phyloP scores from a whole-genome alignment of 345 rosid species.

The Melaleuca alternifolia region DNA sequence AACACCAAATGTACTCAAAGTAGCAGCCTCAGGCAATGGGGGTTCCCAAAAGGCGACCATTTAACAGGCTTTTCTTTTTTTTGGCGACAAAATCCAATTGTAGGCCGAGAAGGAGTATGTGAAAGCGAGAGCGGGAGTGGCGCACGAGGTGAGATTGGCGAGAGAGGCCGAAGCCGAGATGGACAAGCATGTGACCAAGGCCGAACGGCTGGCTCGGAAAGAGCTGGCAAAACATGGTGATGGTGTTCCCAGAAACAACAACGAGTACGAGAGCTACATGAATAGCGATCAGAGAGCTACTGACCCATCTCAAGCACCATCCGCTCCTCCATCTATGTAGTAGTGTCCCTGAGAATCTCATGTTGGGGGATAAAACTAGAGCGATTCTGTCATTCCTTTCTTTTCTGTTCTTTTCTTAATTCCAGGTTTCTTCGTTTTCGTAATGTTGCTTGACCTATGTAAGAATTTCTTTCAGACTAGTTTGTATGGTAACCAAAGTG shows the following conservation, averaged over 20 bases:
- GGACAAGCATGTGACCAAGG: constrained; percentile 38
- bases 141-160: constrained; percentile 46
- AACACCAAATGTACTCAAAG: neutral
- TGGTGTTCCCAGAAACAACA: neutral
- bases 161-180: constrained; percentile 44
- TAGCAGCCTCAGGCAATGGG: neutral
- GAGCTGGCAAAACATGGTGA: constrained; percentile 9
- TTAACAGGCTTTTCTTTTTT: neutral
- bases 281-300: neutral
- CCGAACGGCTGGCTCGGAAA: constrained; percentile 9
- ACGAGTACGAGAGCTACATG: neutral
- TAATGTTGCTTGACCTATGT: neutral
- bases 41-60: neutral
- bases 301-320: neutral
- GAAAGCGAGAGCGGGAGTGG: constrained; percentile 30
- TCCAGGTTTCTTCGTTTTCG: neutral
- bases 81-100: neutral
- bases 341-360: neutral
- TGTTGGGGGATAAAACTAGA: neutral
- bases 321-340: neutral
- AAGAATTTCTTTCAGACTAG: neutral
- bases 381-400: neutral
- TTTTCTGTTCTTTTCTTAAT: neutral
- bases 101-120: constrained; percentile 37
- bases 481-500: neutral